Percentiles rank a stretch among this genome's conserved stretches.
Conservation (phyloP, 805 yeast species). For the Diddensiella transvaalensis region DNA sequence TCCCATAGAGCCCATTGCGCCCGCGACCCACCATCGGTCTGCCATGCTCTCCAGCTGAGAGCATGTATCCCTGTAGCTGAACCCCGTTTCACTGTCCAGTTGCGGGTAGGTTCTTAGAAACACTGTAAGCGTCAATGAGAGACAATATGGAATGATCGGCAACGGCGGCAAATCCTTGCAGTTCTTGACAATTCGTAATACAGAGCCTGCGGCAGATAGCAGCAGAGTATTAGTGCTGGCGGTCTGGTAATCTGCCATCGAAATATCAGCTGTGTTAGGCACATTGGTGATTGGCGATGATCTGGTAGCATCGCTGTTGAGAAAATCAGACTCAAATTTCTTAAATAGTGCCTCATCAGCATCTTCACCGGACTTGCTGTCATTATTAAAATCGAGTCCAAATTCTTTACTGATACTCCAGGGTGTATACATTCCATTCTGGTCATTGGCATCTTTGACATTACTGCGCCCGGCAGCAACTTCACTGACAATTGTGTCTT, state of each 20-base stretch:
- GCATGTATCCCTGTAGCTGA: slow-evolving; percentile 31
- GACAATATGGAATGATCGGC: slow-evolving; percentile 35
- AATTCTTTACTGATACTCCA: slow-evolving; percentile 6
- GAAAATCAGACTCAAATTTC: background rate
- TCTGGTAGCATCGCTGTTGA: slow-evolving; percentile 1
- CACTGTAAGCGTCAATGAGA: slow-evolving; percentile 36
- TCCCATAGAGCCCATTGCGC: slow-evolving; percentile 36
- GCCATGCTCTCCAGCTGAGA: slow-evolving; percentile 28
- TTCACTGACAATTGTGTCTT: slow-evolving; percentile 16
- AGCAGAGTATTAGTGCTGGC: slow-evolving; percentile 20
- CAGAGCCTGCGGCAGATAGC: slow-evolving; percentile 28
- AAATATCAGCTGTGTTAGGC: background rate
- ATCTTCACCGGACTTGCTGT: background rate
- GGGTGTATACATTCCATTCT: slow-evolving; percentile 7
- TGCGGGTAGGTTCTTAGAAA: slow-evolving; percentile 33
- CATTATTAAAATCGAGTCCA: background rate
- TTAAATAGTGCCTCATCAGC: background rate
- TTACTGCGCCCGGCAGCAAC: slow-evolving; percentile 5
- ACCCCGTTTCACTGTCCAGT: slow-evolving; percentile 27
- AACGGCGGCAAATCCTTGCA: slow-evolving; percentile 30
- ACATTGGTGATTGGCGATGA: slow-evolving; percentile 2
- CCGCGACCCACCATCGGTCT: slow-evolving; percentile 36
- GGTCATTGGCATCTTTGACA: background rate
- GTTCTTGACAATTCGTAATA: slow-evolving; percentile 27
- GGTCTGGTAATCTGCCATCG: background rate